A percentile compares a stretch with the other conserved stretches of the same genome.
These are phyloP conservation scores for Fusarium succisae DNA, from an alignment of 2,329 filamentous ascomycete species.

Conservation along the genomic window DNA sequence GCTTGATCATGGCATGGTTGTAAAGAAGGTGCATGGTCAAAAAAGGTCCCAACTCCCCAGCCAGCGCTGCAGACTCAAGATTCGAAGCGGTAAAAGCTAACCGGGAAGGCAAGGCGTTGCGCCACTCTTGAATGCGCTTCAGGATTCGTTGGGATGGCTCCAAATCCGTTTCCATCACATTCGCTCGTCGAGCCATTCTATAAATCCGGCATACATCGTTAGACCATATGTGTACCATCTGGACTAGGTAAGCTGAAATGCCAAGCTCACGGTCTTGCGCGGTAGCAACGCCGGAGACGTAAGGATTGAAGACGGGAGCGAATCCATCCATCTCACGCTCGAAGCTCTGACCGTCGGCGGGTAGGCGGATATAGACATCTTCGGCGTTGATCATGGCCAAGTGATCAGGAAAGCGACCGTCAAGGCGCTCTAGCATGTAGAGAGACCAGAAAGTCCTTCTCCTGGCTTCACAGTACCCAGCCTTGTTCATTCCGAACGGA, in stretches of 20 bases:
- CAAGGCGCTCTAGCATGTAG: slow-evolving; percentile 75
- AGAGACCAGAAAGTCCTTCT: slow-evolving; percentile 78
- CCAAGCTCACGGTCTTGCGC: slow-evolving; percentile 49
- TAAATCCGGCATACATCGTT: slow-evolving; percentile 70
- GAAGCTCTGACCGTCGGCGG: slow-evolving; percentile 68
- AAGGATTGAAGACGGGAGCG: slow-evolving; percentile 69
- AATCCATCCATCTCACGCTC: slow-evolving; percentile 67
- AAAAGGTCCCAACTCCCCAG: slow-evolving; percentile 65
- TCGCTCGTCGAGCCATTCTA: slow-evolving; percentile 45
- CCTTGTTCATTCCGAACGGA: slow-evolving; percentile 66
- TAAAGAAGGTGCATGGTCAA: slow-evolving; percentile 74
- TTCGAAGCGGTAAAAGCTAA: slow-evolving; percentile 66
- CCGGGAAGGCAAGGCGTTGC: slow-evolving; percentile 61
- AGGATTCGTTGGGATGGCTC: slow-evolving; percentile 57
- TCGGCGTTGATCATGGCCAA: slow-evolving; percentile 67
- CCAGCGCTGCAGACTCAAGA: slow-evolving; percentile 63
- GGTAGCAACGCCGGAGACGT: slow-evolving; percentile 38
- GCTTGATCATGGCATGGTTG: slow-evolving; percentile 69
- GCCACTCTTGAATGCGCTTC: slow-evolving; percentile 67
- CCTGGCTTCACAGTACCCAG: slow-evolving; percentile 71
- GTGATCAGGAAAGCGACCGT: slow-evolving; percentile 64
- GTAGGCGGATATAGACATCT: slow-evolving; percentile 74
- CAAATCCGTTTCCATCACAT: slow-evolving; percentile 41
- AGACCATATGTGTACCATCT: slow-evolving; percentile 72
- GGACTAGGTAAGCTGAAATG: slow-evolving; percentile 68